Percentiles rank a stretch among this genome's conserved stretches.
phyloP scores from a whole-genome alignment of 2,329 filamentous ascomycete species.

The Ceratocystis colombiana region DNA sequence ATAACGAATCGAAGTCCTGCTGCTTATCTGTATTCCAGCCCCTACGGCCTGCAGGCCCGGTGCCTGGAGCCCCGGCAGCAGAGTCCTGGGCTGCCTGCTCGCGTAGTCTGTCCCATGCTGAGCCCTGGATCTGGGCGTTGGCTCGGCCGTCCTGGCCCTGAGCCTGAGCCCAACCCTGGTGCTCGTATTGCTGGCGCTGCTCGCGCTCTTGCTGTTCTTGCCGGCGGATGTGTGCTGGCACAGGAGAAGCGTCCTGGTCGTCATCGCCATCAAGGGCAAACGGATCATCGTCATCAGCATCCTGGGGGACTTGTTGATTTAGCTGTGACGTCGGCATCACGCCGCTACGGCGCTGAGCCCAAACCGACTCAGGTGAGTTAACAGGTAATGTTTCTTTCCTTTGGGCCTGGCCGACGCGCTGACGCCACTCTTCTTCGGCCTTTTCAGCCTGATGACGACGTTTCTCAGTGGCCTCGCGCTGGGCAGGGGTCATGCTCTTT shows the following conservation, averaged over 20 bases:
- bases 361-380: constrained; percentile 20
- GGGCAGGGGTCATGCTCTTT: constrained; percentile 21
- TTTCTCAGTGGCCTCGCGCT: constrained; percentile 21
- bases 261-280: constrained; percentile 22
- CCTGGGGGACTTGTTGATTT: no score
- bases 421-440: constrained; percentile 22
- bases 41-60: not conserved
- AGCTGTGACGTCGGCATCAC: no score
- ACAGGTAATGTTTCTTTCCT: constrained; percentile 10
- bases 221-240: constrained; percentile 24
- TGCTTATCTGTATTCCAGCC: constrained; percentile 30
- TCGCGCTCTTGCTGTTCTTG: constrained; percentile 22
- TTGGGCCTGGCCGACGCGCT: constrained; percentile 7
- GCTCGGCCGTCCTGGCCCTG: constrained; percentile 1
- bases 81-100: constrained; percentile 9
- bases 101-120: constrained; percentile 24
- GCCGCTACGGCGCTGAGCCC: constrained; percentile 21
- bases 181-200: constrained; percentile 10
- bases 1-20: constrained; percentile 41
- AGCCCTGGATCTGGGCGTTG: constrained; percentile 3
- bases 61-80: not conserved
- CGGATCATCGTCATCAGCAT: constrained; percentile 21
- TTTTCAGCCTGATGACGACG: constrained; percentile 17
- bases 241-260: constrained; percentile 22
- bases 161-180: not conserved